phyloP scores from a whole-genome alignment of 495 filamentous ascomycete species.

The Lepraria neglecta region DNA sequence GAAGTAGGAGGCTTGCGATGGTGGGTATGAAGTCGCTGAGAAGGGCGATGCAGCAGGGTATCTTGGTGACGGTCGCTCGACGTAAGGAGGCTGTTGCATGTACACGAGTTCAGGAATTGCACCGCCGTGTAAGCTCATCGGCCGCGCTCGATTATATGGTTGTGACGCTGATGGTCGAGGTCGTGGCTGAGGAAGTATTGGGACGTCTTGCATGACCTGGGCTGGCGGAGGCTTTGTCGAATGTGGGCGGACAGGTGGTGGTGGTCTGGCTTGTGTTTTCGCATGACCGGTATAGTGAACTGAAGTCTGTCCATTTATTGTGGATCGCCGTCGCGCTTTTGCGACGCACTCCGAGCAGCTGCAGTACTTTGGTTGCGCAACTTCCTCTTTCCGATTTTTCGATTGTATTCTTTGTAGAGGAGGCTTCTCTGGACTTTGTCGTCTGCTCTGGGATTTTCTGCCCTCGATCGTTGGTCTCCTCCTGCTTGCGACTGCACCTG shows the following conservation, averaged over 20 bases:
- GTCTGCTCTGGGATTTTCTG: conserved; percentile 15
- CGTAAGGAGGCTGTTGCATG: conserved; percentile 4
- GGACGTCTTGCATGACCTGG: conserved; percentile 2
- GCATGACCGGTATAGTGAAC: conserved; percentile 7
- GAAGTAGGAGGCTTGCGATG: conserved; percentile 32
- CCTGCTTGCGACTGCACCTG: conserved; percentile 19
- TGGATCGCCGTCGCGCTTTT: conserved; percentile 8
- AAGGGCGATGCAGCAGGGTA: conserved; percentile 18
- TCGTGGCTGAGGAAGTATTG: conserved; percentile 17
- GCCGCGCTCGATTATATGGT: conserved; percentile 28
- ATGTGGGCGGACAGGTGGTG: conserved; percentile 8
- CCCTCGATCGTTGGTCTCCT: conserved; percentile 10
- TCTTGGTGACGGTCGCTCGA: conserved; percentile 16
- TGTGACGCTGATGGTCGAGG: conserved; percentile 17
- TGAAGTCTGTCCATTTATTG: not conserved
- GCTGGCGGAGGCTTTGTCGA: conserved; percentile 13
- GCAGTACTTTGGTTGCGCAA: conserved; percentile 12
- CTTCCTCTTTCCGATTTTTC: conserved; percentile 35
- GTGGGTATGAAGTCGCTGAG: conserved; percentile 23
- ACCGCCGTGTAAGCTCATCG: conserved; percentile 43
- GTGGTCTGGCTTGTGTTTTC: conserved; percentile 8
- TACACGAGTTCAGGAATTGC: conserved; percentile 22
- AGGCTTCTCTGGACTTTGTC: conserved; percentile 25
- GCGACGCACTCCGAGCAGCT: conserved; percentile 18
- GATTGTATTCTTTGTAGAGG: conserved; percentile 33